A percentile compares a stretch with the other conserved stretches of the same genome.
These are phyloP conservation scores for Amphibolis antarctica DNA, from an alignment of 106 monocot genomes.

Conservation along the genomic window DNA sequence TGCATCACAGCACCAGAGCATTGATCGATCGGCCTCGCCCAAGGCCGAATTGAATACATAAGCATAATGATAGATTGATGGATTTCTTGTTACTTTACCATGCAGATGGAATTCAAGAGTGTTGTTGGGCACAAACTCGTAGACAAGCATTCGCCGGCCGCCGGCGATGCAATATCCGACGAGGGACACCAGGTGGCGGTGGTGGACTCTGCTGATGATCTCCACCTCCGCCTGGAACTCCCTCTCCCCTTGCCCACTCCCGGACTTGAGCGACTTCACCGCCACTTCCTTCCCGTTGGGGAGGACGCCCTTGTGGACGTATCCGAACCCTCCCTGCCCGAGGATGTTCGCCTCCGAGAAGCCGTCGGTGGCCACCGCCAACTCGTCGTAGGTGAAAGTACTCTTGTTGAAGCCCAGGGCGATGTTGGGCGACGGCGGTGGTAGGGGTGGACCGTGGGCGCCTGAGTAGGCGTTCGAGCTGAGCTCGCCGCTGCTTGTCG, in stretches of 20 bases:
- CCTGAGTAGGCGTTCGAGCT: constrained; percentile 41
- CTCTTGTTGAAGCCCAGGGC: constrained; percentile 46
- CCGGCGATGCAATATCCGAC: constrained; percentile 82
- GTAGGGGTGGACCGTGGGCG: constrained; percentile 25
- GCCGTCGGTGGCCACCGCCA: constrained; percentile 45
- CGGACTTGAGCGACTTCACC: constrained; percentile 70
- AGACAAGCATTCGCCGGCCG: constrained; percentile 58
- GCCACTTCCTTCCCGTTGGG: constrained; percentile 68
- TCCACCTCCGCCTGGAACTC: constrained; percentile 94
- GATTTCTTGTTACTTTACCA: too few relatives aligned
- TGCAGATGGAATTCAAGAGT: constrained; percentile 85
- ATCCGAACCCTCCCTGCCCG: constrained; percentile 85
- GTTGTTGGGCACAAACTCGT: constrained; percentile 77
- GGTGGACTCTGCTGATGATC: constrained; percentile 84
- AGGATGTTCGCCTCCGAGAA: constrained; percentile 54
- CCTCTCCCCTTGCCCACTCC: constrained; percentile 73
- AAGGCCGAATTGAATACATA: too few relatives aligned
- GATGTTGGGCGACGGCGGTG: constrained; percentile 21
- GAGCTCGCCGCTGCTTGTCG: constrained; percentile 25
- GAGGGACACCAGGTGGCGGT: constrained; percentile 76
- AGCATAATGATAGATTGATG: too few relatives aligned
- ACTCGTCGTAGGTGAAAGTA: constrained; percentile 71
- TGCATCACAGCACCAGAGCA: too few relatives aligned
- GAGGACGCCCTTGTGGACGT: constrained; percentile 62
- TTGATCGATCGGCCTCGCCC: too few relatives aligned